Evolutionary conservation across 2,329 filamentous ascomycete genomes (phyloP), one percentile per base, ranked within the genome.

Genomic region (Rutstroemia sydowiana): DNA sequence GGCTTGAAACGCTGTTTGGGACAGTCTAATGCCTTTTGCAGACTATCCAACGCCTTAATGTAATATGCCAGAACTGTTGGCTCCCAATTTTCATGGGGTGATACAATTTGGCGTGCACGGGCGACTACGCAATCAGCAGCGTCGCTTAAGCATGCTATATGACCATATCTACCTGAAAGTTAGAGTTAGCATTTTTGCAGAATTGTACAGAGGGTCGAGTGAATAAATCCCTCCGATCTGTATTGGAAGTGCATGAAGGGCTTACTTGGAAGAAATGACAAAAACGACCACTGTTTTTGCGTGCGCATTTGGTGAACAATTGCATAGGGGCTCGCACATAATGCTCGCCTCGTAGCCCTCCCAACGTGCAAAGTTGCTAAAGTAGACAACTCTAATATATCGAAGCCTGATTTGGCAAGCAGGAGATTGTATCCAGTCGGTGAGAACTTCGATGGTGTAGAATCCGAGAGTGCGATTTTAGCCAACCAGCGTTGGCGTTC

Each of bases 121-220:
- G 59, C 59, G 36, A 63, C 57, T 6, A 65, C 59, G 57, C 62
- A 66, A 39, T 59, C 54, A 2, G 56, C 54, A 18, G 63, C 63
- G 51, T 60, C 55, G 20, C 57, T 59, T n/a, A 66, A 45, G 39
- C 60, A 63, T 14, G 49, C 16, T 10, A 51, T 58, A 16, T 62
- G 57, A 7, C 59, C 61, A 47, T 61, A 65, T 14, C 56, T 55
- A 11, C 11, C 45, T 43, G 40, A 26, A 26, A 36, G 14, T 5
- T 5, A 16, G 45, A 7, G 32, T 39, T 39, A 23, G 14, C 8
- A 13, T 20, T 5, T n/a, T 16, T 4, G 9, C 16, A 14, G 13
- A 6, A 0, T 26, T 45, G 5, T 5, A 26, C 26, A 3, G 16
- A n/a, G 7, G 16, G 9, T 13, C n/a, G 43, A 26, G n/a, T n/a